Base-by-base conservation (phyloP, 352 stramenopile genomes). In the Phytopythium delawarense region DNA sequence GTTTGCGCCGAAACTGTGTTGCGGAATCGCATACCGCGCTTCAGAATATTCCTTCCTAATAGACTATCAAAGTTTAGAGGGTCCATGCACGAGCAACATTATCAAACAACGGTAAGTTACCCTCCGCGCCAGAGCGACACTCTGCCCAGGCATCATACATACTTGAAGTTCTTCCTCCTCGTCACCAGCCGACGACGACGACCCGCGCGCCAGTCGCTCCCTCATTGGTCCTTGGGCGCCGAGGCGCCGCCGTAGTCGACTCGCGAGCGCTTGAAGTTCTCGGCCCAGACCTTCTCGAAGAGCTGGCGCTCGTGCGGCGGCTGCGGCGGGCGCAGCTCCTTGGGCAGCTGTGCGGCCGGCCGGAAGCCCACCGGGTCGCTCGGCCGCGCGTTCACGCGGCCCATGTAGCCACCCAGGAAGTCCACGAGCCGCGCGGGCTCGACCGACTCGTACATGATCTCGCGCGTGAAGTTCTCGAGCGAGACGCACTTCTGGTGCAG, bases 271-370 rank as follows among this genome's bases (percentile, higher is more conserved):
- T 94, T 89, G 77, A 99, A 98, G 72, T 99, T 98, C 68, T 99
- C 89, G 12, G 88, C 89, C 96, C 96, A 99, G 75, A 98, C 89
- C 78, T 97, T 96, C 76, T 98, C 96, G 74, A 98, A 98, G 50
- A 98, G 88, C 50, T 97, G 88, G 52, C 96, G 81, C 75, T 98
- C 94, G 69, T 98, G 85, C 37, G 86, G 79, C 11, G 96, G 96
- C 71, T 99, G 96, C 9, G 92, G 88, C 42, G 96, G 96, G 53
- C 96, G 86, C 67, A 94, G 65, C 52, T 95, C 87, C 69, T 95
- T 95, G 3, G 87, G 87, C 44, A 95, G 63, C 62, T 95, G 87
- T n/a, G 87, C 84, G 30, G 81, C 70, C 35, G 87, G 84, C 2
- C 87, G 84, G 45, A 78, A 76, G 25, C 73, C 83, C 35, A 76